Evolutionary conservation across 108 stramenopile genomes (phyloP), one percentile per base, ranked within the genome.

Genomic region (Cyclotella baltica): DNA sequence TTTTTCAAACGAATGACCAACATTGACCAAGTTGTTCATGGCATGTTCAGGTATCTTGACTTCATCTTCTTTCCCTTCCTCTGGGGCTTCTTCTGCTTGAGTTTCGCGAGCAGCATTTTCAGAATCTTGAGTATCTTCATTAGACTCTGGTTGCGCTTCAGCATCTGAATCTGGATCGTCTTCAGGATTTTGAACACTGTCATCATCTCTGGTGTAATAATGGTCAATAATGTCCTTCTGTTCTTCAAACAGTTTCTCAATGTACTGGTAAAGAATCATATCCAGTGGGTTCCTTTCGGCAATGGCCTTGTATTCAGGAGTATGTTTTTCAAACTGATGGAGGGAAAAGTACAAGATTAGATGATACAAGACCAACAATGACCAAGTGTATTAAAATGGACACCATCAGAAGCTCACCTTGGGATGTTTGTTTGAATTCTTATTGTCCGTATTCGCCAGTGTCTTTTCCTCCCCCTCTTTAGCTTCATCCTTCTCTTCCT

Each of bases 371-470:
- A n/a, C n/a, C n/a, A n/a, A n/a, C n/a, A n/a, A n/a, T n/a, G n/a
- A n/a, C n/a, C n/a, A n/a, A n/a, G n/a, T n/a, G n/a, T n/a, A n/a
- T n/a, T n/a, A n/a, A n/a, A n/a, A n/a, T n/a, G n/a, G n/a, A 43
- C n/a, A 28, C 23, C 20, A 19, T 22, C 27, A 55, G 52, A 56
- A 33, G 37, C 78, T 47, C 29, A 80, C 78, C 78, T 81, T 81
- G 48, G 80, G 80, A 51, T 81, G 80, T 18, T 52, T 69, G 30
- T 81, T 81, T n/a, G 80, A 81, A 55, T 81, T 81, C 51, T 70
- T 81, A 47, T 69, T 81, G 48, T 74, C 73, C 58, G 67, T 61
- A 70, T 43, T 50, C 20, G 72, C 73, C 27, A 53, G 58, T 16
- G 67, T 67, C 65, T 58, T 76, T 30, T 57, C 64, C 37, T 38